phyloP scores from a whole-genome alignment of 2,329 filamentous ascomycete species.

The Aspergillus nomiae region DNA sequence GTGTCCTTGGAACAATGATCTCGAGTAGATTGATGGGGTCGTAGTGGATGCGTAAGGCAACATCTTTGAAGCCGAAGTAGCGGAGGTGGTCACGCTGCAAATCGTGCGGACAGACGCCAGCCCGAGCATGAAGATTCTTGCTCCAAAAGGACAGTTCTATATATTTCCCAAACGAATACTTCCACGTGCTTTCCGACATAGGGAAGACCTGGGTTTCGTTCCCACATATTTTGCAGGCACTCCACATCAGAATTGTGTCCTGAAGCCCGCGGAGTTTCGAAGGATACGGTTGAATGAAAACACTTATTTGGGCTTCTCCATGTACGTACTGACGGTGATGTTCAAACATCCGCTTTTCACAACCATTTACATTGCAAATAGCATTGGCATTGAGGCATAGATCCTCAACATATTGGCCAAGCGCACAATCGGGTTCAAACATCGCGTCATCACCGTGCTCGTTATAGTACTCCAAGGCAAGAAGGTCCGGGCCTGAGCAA shows the following conservation, averaged over 20 bases:
- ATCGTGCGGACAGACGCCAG: slow-evolving; percentile 82
- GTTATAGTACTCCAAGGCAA: slow-evolving; percentile 90
- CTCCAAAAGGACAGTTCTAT: slow-evolving; percentile 98
- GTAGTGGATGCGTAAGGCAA: slow-evolving; percentile 86
- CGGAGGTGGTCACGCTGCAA: slow-evolving; percentile 89
- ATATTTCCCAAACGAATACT: slow-evolving; percentile 98
- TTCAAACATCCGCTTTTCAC: slow-evolving; percentile 84
- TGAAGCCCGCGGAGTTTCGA: slow-evolving; percentile 65
- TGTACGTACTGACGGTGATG: slow-evolving; percentile 98
- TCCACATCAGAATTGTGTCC: slow-evolving; percentile 95
- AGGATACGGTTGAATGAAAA: slow-evolving; percentile 79
- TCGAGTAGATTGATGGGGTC: slow-evolving; percentile 91
- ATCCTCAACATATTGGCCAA: slow-evolving; percentile 94
- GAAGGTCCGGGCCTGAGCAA: slow-evolving; percentile 85
- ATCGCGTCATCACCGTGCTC: slow-evolving; percentile 74
- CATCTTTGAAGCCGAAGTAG: slow-evolving; percentile 86
- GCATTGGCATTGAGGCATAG: slow-evolving; percentile 74
- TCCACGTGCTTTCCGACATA: slow-evolving; percentile 95
- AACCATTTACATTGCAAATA: slow-evolving; percentile 80
- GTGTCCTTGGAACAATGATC: slow-evolving; percentile 84
- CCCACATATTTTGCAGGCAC: slow-evolving; percentile 86
- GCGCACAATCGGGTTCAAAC: slow-evolving; percentile 80
- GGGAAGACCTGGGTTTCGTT: slow-evolving; percentile 85
- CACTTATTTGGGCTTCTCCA: slow-evolving; percentile 87
- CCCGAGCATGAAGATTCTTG: slow-evolving; percentile 72